phyloP scores from a whole-genome alignment of 1,284 basidiomycete genomes.

The Cutaneotrichosporon sp. region DNA sequence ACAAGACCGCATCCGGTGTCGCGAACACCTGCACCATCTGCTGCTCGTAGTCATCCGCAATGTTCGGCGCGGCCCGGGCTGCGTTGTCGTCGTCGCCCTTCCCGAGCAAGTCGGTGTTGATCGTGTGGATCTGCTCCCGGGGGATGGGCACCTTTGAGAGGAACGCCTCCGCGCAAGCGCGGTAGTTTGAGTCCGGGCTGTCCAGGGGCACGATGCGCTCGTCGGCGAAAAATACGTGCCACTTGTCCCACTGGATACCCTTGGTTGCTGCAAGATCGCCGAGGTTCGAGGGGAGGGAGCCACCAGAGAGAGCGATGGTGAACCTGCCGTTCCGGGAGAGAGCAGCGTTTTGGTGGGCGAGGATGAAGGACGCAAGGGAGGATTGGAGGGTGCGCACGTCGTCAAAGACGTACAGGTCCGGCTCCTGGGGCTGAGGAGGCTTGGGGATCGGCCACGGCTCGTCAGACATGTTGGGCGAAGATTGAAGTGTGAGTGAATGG shows the following conservation, averaged over 20 bases:
- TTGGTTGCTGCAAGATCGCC: conserved; percentile 63
- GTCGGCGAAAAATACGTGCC: conserved; percentile 96
- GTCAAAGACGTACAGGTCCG: conserved; percentile 72
- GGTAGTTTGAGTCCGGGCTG: conserved; percentile 86
- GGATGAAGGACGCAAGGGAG: conserved; percentile 73
- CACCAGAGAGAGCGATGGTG: conserved; percentile 88
- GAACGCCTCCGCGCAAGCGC: conserved; percentile 67
- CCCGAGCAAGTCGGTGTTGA: conserved; percentile 66
- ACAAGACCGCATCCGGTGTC: conserved; percentile 79
- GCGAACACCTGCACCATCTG: conserved; percentile 87
- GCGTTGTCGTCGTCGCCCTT: conserved; percentile 45
- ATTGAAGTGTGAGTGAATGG: too few species aligned
- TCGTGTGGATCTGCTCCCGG: conserved; percentile 70
- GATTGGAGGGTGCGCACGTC: conserved; percentile 52
- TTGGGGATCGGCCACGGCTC: not conserved
- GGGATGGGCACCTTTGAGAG: conserved; percentile 77
- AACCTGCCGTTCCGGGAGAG: conserved; percentile 83
- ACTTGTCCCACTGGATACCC: conserved; percentile 86
- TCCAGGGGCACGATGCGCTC: conserved; percentile 90
- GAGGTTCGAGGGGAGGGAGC: conserved; percentile 82
- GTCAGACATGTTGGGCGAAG: too few species aligned
- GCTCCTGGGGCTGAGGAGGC: conserved; percentile 31
- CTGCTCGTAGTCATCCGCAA: conserved; percentile 89
- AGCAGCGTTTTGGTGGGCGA: conserved; percentile 84
- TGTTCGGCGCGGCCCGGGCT: conserved; percentile 64